A percentile compares a stretch with the other conserved stretches of the same genome.
Evolutionary conservation across 352 stramenopile genomes (phyloP).

Genomic region (Globisporangium okanoganense): DNA sequence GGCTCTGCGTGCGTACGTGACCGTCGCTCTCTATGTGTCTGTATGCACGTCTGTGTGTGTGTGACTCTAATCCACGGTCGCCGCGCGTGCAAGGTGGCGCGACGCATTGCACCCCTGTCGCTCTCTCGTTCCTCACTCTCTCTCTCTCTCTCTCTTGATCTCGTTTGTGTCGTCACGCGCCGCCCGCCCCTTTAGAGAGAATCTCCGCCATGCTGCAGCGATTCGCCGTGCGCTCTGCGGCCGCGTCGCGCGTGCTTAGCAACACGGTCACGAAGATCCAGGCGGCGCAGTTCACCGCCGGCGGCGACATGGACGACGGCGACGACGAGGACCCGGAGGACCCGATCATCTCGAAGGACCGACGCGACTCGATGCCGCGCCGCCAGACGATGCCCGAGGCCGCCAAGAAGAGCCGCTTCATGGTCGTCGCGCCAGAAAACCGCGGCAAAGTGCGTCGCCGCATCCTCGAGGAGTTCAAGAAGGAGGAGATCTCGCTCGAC

Average conservation of each 20-base stretch:
- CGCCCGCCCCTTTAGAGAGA: background rate
- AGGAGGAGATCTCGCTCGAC: constrained; percentile 56
- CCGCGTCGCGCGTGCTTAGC: constrained; percentile 18
- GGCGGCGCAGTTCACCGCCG: constrained; percentile 35
- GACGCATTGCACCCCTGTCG: too few relatives aligned
- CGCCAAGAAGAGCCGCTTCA: constrained; percentile 74
- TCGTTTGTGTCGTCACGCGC: background rate
- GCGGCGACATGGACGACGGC: constrained; percentile 56
- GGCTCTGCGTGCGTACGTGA: background rate
- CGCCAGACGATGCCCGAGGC: constrained; percentile 74
- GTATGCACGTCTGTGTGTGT: background rate
- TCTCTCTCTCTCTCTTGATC: too few relatives aligned
- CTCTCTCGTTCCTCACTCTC: background rate
- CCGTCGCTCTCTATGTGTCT: background rate
- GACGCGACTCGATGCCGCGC: constrained; percentile 46
- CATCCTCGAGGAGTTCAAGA: constrained; percentile 80
- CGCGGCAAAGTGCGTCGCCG: constrained; percentile 70
- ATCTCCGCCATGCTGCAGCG: constrained; percentile 48
- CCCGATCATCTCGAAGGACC: constrained; percentile 69
- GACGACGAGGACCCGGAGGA: constrained; percentile 65
- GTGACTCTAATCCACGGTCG: too few relatives aligned
- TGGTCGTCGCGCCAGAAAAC: constrained; percentile 68
- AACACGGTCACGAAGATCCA: constrained; percentile 27
- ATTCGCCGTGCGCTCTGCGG: constrained; percentile 41
- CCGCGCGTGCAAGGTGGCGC: too few relatives aligned